Evolutionary conservation across 768 basidiomycete genomes (phyloP).

Genomic region (Russula virescens): DNA sequence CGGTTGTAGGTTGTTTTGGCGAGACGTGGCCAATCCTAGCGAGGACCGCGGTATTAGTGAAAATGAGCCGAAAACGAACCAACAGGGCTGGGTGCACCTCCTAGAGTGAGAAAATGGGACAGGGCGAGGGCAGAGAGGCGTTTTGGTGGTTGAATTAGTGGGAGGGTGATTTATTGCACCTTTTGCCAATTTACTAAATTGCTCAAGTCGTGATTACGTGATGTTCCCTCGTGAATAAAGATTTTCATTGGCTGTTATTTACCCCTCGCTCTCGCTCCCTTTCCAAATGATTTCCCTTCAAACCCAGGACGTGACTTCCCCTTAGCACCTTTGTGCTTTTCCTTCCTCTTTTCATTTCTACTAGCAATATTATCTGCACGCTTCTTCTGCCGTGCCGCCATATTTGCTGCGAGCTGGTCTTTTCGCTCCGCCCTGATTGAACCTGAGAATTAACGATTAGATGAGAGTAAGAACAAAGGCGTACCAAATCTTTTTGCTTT

Average conservation of each 20-base stretch:
- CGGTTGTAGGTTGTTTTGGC: background rate
- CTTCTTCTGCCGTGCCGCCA: conserved; percentile 88
- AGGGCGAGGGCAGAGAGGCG: background rate
- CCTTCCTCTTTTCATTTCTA: conserved; percentile 69
- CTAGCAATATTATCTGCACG: conserved; percentile 84
- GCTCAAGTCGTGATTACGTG: conserved; percentile 7
- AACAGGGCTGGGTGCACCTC: background rate
- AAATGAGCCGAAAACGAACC: background rate
- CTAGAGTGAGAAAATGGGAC: background rate
- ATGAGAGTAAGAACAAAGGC: conserved; percentile 28
- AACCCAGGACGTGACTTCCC: conserved; percentile 74
- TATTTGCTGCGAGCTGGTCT: conserved; percentile 61
- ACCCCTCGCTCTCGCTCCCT: conserved; percentile 32
- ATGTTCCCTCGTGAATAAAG: background rate
- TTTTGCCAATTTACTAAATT: no score
- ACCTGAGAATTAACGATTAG: background rate
- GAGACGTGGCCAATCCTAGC: background rate
- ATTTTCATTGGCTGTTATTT: background rate
- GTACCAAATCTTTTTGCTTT: conserved; percentile 82
- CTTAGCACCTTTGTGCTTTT: conserved; percentile 50
- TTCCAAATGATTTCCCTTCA: conserved; percentile 77
- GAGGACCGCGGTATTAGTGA: background rate
- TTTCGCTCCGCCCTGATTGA: conserved; percentile 79
- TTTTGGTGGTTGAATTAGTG: no score
- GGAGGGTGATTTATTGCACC: no score